phyloP scores from a whole-genome alignment of 2,329 filamentous ascomycete species.

The Pyrenophora teres region DNA sequence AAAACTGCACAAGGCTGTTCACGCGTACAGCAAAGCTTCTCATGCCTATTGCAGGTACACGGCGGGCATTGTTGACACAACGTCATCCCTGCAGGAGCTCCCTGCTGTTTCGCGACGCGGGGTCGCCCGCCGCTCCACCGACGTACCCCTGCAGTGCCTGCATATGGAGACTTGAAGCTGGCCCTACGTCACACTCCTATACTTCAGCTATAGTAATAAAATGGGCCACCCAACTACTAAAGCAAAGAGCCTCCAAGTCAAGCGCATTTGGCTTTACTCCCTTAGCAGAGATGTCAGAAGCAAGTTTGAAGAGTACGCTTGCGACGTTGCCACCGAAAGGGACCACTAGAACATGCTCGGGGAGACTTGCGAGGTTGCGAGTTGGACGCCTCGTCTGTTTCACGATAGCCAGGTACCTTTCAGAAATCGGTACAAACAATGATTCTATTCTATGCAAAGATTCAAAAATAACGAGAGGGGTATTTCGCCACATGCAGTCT shows the following conservation, averaged over 20 bases:
- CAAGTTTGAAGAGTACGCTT: too few relatives aligned
- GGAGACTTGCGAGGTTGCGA: constrained; percentile 10
- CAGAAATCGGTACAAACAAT: too few relatives aligned
- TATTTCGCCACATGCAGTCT: constrained; percentile 20
- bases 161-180: background rate
- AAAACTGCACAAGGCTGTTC: constrained; percentile 1
- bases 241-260: too few relatives aligned
- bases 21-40: background rate
- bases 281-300: too few relatives aligned
- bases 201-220: too few relatives aligned
- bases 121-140: constrained; percentile 17
- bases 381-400: background rate
- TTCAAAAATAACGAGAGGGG: constrained; percentile 15
- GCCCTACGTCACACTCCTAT: constrained; percentile 7
- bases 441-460: background rate
- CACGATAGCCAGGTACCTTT: background rate
- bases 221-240: too few relatives aligned
- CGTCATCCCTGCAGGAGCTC: constrained; percentile 20
- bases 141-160: constrained; percentile 2
- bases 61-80: constrained; percentile 12
- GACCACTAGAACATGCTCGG: background rate
- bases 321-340: too few relatives aligned
- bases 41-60: background rate
- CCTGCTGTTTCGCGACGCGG: constrained; percentile 10
- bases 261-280: too few relatives aligned